Conservation (phyloP, 2,329 filamentous ascomycete genomes). For the Sclerotinia borealis region DNA sequence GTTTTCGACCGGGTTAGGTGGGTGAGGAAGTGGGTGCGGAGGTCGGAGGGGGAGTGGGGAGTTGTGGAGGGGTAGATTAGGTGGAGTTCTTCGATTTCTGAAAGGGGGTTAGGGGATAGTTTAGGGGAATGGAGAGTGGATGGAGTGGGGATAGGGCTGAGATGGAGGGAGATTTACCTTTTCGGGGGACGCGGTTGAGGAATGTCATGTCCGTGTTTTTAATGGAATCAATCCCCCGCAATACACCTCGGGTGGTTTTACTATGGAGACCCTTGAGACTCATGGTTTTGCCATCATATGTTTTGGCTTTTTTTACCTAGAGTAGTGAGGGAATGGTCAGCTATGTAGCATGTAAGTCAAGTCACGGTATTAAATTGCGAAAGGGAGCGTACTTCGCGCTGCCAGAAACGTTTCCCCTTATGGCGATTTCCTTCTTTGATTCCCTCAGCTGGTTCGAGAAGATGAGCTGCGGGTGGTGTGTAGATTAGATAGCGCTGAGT, state of each 20-base stretch:
- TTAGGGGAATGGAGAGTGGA: not conserved
- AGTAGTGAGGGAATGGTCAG: not conserved
- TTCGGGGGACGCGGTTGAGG: slow-evolving; percentile 12
- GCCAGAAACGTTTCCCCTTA: slow-evolving; percentile 11
- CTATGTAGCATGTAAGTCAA: not conserved
- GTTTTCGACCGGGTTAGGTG: not conserved
- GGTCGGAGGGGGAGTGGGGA: not conserved
- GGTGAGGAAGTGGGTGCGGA: not conserved
- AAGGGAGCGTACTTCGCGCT: slow-evolving; percentile 13
- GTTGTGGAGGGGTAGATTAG: not conserved
- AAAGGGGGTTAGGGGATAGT: not conserved
- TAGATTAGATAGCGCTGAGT: slow-evolving; percentile 15
- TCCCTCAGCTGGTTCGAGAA: slow-evolving; percentile 13
- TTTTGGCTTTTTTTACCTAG: slow-evolving; percentile 17
- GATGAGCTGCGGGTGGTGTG: slow-evolving; percentile 15
- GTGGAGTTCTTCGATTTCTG: slow-evolving; percentile 6
- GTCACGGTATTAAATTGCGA: too few relatives aligned
- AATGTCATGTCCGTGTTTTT: slow-evolving; percentile 17
- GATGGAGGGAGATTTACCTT: slow-evolving; percentile 4
- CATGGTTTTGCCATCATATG: slow-evolving; percentile 16
- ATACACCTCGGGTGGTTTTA: slow-evolving; percentile 13
- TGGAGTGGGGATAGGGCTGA: not conserved
- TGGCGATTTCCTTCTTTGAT: slow-evolving; percentile 14
- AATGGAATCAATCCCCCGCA: slow-evolving; percentile 14
- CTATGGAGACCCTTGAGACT: slow-evolving; percentile 14